Evolutionary conservation across 2,329 filamentous ascomycete genomes (phyloP).

Genomic region (Ascomycota sp.): DNA sequence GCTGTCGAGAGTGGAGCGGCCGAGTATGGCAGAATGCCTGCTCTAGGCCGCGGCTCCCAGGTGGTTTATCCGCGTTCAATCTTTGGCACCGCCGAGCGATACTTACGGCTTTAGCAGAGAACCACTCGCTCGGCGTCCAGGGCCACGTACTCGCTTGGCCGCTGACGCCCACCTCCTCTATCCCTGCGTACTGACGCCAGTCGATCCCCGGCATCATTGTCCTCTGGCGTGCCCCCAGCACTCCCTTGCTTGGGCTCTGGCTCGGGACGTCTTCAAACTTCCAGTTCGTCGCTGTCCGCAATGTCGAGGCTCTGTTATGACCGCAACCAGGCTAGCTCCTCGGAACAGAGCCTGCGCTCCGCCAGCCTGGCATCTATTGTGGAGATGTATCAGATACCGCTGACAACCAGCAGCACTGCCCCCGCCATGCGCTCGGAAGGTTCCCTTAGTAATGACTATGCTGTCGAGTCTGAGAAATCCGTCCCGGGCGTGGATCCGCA

Average conservation of each 20-base stretch:
- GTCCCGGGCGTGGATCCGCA: constrained; percentile 3
- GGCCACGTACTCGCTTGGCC: constrained; percentile 14
- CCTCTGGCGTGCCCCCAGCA: constrained; percentile 9
- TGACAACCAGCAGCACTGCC: constrained; percentile 7
- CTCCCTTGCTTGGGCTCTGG: constrained; percentile 6
- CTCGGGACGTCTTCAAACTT: constrained; percentile 13
- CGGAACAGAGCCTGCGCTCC: constrained; percentile 19
- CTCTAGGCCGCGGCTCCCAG: constrained; percentile 25
- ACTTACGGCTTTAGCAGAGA: constrained; percentile 15
- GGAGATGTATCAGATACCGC: constrained; percentile 21
- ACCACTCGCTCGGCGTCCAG: constrained; percentile 22
- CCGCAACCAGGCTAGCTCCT: constrained; percentile 14
- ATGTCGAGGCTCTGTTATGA: constrained; percentile 10
- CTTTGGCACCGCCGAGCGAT: not conserved
- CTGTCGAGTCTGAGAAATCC: constrained; percentile 24
- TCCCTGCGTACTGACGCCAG: constrained; percentile 19
- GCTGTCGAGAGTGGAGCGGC: constrained; percentile 24
- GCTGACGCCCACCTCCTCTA: constrained; percentile 17
- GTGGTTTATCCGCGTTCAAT: constrained; percentile 12
- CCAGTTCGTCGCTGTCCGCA: constrained; percentile 12
- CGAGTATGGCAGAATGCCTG: constrained; percentile 29
- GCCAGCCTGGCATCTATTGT: constrained; percentile 29
- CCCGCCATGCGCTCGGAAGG: constrained; percentile 10
- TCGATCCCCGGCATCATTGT: constrained; percentile 19
- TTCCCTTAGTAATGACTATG: constrained; percentile 32